Percentiles rank a stretch among this genome's conserved stretches.
phyloP scores from a whole-genome alignment of 208 protist genomes.

The Porcisia deanei region DNA sequence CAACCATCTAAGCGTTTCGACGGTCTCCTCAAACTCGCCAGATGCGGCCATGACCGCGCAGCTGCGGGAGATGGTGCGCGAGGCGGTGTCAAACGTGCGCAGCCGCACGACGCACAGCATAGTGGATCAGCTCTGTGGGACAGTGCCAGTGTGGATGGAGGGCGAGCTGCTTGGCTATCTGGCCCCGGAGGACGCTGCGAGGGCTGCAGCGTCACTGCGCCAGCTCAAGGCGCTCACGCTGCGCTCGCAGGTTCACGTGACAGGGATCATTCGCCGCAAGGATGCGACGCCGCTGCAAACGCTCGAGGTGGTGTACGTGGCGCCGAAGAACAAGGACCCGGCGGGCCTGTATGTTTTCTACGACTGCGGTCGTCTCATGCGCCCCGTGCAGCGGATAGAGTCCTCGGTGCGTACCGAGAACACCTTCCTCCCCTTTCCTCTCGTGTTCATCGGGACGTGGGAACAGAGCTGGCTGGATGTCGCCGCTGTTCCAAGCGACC shows the following conservation, averaged over 20 bases:
- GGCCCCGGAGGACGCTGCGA: slow-evolving; percentile 45
- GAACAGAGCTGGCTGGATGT: slow-evolving; percentile 99
- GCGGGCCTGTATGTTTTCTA: slow-evolving; percentile 92
- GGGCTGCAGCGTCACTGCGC: slow-evolving; percentile 44
- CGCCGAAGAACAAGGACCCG: slow-evolving; percentile 69
- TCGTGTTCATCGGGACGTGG: slow-evolving; percentile 95
- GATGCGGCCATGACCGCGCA: slow-evolving; percentile 27
- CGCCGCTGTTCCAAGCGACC: slow-evolving; percentile 87
- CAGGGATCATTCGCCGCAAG: slow-evolving; percentile 61
- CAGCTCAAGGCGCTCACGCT: slow-evolving; percentile 53
- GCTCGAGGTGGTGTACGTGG: slow-evolving; percentile 82
- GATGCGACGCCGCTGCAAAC: slow-evolving; percentile 60
- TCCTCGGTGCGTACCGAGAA: slow-evolving; percentile 39
- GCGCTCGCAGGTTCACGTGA: slow-evolving; percentile 48
- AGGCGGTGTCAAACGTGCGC: slow-evolving; percentile 55
- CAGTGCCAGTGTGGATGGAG: slow-evolving; percentile 93
- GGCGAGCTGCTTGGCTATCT: slow-evolving; percentile 90
- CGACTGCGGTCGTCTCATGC: slow-evolving; percentile 92
- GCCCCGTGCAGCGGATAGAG: slow-evolving; percentile 94
- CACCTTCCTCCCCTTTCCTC: slow-evolving; percentile 58
- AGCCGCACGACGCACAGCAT: slow-evolving; percentile 26
- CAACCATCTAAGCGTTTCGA: slow-evolving; percentile 97
- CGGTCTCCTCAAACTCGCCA: slow-evolving; percentile 64
- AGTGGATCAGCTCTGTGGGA: slow-evolving; percentile 56
- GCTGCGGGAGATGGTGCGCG: slow-evolving; percentile 43